Percentiles rank a stretch among this genome's conserved stretches.
These are phyloP conservation scores for Stipa capillata DNA, from an alignment of 176 grass and related monocot species.

Conservation along the genomic window DNA sequence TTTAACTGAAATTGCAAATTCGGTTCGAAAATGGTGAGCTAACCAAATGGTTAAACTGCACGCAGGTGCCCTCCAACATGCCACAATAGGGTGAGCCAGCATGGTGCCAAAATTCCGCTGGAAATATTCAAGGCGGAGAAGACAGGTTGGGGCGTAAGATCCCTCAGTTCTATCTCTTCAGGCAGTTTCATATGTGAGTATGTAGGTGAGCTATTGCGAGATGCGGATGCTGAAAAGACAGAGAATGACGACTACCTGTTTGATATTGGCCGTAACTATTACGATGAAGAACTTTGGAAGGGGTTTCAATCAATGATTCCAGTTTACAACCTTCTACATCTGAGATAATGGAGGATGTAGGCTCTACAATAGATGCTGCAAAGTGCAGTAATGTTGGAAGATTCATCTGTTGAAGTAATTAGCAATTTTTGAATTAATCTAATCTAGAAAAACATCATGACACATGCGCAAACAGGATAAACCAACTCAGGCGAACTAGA, in stretches of 20 bases:
- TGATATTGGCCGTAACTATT: constrained; percentile 40
- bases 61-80: constrained; percentile 63
- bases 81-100: constrained; percentile 72
- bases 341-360: constrained; percentile 10
- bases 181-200: constrained; percentile 74
- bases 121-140: constrained; percentile 61
- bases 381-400: constrained; percentile 50
- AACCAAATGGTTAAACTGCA: constrained; percentile 7
- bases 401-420: too few species aligned
- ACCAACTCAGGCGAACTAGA: too few species aligned
- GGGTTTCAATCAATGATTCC: constrained; percentile 13
- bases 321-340: constrained; percentile 17
- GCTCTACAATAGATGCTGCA: constrained; percentile 67
- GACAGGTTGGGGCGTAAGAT: constrained; percentile 76
- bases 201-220: constrained; percentile 48
- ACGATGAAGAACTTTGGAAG: constrained; percentile 29
- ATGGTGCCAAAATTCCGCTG: constrained; percentile 55
- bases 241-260: constrained; percentile 62
- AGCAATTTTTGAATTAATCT: too few species aligned
- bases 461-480: too few species aligned
- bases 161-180: constrained; percentile 50
- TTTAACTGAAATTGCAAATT: constrained; percentile 14
- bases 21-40: constrained; percentile 15
- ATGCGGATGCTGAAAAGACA: constrained; percentile 47
- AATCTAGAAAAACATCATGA: too few species aligned